phyloP scores from a whole-genome alignment of 208 protist species.

The Trypanosoma boissoni region DNA sequence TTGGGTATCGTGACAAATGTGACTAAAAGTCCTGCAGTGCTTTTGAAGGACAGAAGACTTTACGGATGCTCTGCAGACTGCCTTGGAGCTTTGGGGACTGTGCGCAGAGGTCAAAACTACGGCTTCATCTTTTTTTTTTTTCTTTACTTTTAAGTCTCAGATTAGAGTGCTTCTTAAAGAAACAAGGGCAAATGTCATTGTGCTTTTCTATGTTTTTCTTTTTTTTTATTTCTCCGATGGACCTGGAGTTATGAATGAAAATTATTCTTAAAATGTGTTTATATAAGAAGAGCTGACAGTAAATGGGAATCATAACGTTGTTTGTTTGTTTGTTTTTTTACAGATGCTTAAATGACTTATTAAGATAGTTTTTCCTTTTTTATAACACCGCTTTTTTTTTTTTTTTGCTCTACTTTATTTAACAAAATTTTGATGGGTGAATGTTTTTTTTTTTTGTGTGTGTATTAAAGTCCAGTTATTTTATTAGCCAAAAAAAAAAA shows the following conservation, averaged over 20 bases:
- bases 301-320: no score
- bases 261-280: no score
- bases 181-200: no score
- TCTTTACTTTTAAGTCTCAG: no score
- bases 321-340: background rate
- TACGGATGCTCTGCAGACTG: conserved; percentile 36
- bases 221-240: no score
- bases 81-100: conserved; percentile 46
- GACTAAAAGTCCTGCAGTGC: conserved; percentile 98
- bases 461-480: no score
- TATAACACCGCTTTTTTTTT: conserved; percentile 15
- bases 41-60: conserved; percentile 95
- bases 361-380: conserved; percentile 13
- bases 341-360: conserved; percentile 1
- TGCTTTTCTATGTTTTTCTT: no score
- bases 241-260: no score
- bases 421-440: conserved; percentile 1
- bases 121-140: conserved; percentile 69
- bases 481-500: no score
- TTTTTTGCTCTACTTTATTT: conserved; percentile 11
- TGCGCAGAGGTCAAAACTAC: conserved; percentile 83
- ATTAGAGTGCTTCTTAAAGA: no score
- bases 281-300: no score
- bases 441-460: conserved; percentile 21
- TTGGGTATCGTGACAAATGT: conserved; percentile 94